Evolutionary conservation across 2,329 filamentous ascomycete genomes (phyloP).

Genomic region (Cladosporium sp.): DNA sequence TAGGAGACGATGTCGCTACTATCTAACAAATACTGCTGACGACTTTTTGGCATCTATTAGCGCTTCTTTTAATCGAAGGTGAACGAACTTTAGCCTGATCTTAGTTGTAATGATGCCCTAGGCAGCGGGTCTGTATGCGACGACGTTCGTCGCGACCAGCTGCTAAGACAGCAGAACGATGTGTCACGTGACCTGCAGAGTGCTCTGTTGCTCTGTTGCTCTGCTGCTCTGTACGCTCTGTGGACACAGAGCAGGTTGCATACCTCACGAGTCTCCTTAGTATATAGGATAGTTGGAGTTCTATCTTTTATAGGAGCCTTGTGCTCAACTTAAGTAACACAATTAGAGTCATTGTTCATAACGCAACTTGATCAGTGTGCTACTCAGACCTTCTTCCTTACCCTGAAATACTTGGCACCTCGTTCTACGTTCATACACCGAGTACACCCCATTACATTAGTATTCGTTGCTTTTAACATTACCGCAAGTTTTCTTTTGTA

Average conservation of each 20-base stretch:
- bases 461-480: too few relatives aligned
- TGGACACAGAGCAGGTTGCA: neutral
- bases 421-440: neutral
- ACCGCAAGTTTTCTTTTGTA: too few relatives aligned
- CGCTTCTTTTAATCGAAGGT: too few relatives aligned
- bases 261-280: neutral
- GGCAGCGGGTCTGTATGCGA: neutral
- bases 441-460: neutral
- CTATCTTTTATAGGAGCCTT: conserved; percentile 4
- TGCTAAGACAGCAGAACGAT: neutral
- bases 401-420: neutral
- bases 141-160: neutral
- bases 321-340: conserved; percentile 2
- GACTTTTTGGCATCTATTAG: too few relatives aligned
- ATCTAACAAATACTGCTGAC: too few relatives aligned
- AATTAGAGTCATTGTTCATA: conserved; percentile 2
- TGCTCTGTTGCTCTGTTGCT: neutral
- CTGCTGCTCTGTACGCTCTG: neutral
- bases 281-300: conserved; percentile 6
- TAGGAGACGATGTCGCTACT: too few relatives aligned
- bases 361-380: neutral
- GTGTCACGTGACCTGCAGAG: neutral
- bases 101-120: neutral
- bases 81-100: too few relatives aligned
- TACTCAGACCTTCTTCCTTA: neutral